phyloP scores from a whole-genome alignment of 352 stramenopile species.

The Phytopythium helicoides region DNA sequence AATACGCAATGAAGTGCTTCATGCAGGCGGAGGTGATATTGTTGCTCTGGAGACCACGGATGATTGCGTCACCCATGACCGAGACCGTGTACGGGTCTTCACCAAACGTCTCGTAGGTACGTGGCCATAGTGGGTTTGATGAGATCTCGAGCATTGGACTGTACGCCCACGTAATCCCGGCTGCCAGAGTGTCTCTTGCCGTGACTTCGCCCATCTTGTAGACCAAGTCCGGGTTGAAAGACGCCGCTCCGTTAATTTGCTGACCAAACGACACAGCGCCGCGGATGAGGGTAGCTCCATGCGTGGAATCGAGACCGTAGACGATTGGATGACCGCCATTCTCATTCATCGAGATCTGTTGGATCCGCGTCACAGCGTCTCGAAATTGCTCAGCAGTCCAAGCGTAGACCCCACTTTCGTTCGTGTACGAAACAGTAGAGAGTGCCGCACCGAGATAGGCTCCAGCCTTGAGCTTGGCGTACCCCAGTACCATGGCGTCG shows the following conservation, averaged over 20 bases:
- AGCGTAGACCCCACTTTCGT: constrained; percentile 16
- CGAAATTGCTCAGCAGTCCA: constrained; percentile 61
- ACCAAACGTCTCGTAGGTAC: constrained; percentile 90
- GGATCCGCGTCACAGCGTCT: constrained; percentile 47
- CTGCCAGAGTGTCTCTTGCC: constrained; percentile 70
- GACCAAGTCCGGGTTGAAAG: constrained; percentile 75
- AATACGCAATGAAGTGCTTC: constrained; percentile 76
- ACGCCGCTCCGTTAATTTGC: too few relatives aligned
- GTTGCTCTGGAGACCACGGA: constrained; percentile 65
- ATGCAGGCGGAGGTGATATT: constrained; percentile 29
- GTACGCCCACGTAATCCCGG: constrained; percentile 85
- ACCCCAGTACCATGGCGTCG: constrained; percentile 49
- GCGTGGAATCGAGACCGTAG: constrained; percentile 81
- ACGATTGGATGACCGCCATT: constrained; percentile 57
- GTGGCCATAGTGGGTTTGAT: constrained; percentile 73
- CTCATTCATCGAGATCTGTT: constrained; percentile 56
- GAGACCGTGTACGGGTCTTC: constrained; percentile 76
- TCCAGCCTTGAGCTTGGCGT: constrained; percentile 66
- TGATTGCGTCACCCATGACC: constrained; percentile 50
- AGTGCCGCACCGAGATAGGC: constrained; percentile 82
- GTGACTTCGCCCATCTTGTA: constrained; percentile 53
- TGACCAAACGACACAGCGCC: constrained; percentile 73
- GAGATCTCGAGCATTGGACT: constrained; percentile 68
- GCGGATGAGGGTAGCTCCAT: constrained; percentile 74
- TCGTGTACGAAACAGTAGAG: constrained; percentile 4